A percentile compares a stretch with the other conserved stretches of the same genome.
These are phyloP conservation scores for Tausonia pullulans DNA, from an alignment of 1,284 basidiomycete species.

Conservation along the genomic window DNA sequence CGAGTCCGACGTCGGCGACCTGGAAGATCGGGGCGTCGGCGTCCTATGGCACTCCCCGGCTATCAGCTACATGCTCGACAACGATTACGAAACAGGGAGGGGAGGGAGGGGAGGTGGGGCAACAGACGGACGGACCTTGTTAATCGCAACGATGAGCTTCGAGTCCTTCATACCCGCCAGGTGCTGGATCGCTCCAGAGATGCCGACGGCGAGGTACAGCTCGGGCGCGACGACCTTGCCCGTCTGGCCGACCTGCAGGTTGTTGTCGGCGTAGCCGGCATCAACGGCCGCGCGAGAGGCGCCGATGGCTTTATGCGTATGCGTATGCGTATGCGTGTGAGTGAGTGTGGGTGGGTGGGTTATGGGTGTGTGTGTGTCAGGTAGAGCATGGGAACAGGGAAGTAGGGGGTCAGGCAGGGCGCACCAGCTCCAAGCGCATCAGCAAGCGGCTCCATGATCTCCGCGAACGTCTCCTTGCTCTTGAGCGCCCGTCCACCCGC, in stretches of 20 bases:
- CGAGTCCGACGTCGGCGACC: conserved; percentile 89
- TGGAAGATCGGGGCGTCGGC: conserved; percentile 98
- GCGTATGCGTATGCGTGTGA: conserved; percentile 77
- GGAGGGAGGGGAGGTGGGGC: background rate
- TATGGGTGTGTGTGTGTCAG: background rate
- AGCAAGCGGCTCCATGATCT: conserved; percentile 81
- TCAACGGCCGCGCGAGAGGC: conserved; percentile 97
- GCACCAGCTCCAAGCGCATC: conserved; percentile 71
- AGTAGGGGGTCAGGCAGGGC: conserved; percentile 12
- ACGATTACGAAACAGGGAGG: conserved; percentile 1
- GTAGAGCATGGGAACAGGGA: background rate
- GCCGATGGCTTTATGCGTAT: conserved; percentile 50
- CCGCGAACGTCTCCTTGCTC: conserved; percentile 82
- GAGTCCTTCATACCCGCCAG: conserved; percentile 99
- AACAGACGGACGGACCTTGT: conserved; percentile 54
- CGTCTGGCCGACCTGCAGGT: conserved; percentile 95
- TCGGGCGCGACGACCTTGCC: conserved; percentile 94
- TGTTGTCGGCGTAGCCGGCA: conserved; percentile 96
- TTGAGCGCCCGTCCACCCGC: conserved; percentile 95
- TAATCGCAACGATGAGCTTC: conserved; percentile 95
- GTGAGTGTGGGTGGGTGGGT: conserved; percentile 80
- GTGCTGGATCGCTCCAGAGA: conserved; percentile 98
- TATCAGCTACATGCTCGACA: too few species aligned
- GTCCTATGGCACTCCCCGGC: conserved; percentile 45
- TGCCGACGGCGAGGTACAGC: conserved; percentile 90